Evolutionary conservation across 2,329 filamentous ascomycete species (phyloP).

Genomic region (Tolypocladium inflatum): DNA sequence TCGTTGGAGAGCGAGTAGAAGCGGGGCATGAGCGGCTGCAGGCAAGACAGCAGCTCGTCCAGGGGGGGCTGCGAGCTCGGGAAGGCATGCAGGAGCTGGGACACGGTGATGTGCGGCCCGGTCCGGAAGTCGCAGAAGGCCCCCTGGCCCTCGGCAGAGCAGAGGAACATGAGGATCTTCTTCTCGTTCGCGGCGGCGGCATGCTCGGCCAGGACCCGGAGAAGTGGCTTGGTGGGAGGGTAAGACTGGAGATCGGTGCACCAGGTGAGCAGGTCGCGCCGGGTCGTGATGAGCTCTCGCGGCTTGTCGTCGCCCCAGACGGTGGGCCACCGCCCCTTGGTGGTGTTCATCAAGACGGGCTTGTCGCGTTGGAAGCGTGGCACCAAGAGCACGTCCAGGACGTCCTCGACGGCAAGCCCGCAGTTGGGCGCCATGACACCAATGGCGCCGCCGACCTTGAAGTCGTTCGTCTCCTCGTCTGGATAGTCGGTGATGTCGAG

Average conservation of each 20-base stretch:
- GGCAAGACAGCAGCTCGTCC: conserved; percentile 66
- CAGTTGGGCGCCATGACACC: conserved; percentile 88
- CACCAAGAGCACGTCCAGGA: conserved; percentile 73
- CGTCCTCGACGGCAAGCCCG: conserved; percentile 63
- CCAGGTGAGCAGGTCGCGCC: conserved; percentile 89
- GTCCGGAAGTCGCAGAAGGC: conserved; percentile 92
- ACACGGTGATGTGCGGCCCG: conserved; percentile 73
- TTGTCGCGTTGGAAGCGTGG: conserved; percentile 78
- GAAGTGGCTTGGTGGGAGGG: conserved; percentile 77
- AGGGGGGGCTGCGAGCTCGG: conserved; percentile 84
- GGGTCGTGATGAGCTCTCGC: conserved; percentile 79
- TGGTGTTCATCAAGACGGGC: conserved; percentile 69
- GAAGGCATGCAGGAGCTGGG: conserved; percentile 84
- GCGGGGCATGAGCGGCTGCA: conserved; percentile 88
- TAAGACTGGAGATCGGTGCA: conserved; percentile 90
- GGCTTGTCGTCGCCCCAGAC: conserved; percentile 91
- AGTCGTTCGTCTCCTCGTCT: conserved; percentile 73
- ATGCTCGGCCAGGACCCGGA: conserved; percentile 79
- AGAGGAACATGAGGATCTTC: conserved; percentile 79
- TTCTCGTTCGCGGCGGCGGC: conserved; percentile 72
- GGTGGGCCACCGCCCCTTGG: conserved; percentile 82
- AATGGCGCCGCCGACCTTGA: conserved; percentile 93
- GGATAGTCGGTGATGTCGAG: conserved; percentile 95
- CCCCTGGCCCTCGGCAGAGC: conserved; percentile 82
- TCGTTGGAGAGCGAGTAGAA: conserved; percentile 99